Evolutionary conservation across 768 basidiomycete genomes (phyloP), one percentile per base, ranked within the genome.

Genomic region (Tephrocybe sp.): DNA sequence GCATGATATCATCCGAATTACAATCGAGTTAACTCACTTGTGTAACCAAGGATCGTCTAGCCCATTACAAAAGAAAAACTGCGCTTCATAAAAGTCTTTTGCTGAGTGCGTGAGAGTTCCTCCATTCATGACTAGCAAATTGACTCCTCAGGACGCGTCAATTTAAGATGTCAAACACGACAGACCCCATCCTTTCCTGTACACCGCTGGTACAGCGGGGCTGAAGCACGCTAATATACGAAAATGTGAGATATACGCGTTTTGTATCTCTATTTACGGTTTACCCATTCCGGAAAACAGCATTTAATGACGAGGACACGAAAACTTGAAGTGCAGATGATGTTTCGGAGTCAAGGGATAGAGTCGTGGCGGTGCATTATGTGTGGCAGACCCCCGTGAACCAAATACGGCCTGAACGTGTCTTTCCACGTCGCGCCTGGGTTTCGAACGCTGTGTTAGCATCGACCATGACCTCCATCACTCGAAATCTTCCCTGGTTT

Each of bases 401-500:
- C 44, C 53, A 54, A 54, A 54, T 16, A 8, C 6, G 33, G 11
- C 19, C 3, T 30, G 32, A 50, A 43, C 38, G 41, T 41, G 31
- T 13, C 35, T n/a, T 14, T 13, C 14, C 45, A 34, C 45, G 45
- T 41, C 43, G 40, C 22, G 23, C 35, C 20, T 39, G 50, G 26
- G 36, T 26, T 26, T 14, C 35, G 2, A 20, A 26, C 19, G 16
- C 41, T 13, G 13, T 46, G 33, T 45, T 20, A 19, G 48, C 48
- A 22, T 36, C 35, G 14, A 68, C 69, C 62, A 91, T 91, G 88
- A 87, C 85, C 48, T 59, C 79, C 48, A 79, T 96, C 56, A 95
- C 92, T 20, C 80, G 79, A 60, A 88, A 88, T 66, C 72, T 97
- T n/a, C 93, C 94, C 4, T 85, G 82, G 75, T 85, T 94, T 65